These are phyloP conservation scores for Alternaria ventricosa DNA, from an alignment of 2,329 filamentous ascomycete genomes.

Conservation along the genomic window DNA sequence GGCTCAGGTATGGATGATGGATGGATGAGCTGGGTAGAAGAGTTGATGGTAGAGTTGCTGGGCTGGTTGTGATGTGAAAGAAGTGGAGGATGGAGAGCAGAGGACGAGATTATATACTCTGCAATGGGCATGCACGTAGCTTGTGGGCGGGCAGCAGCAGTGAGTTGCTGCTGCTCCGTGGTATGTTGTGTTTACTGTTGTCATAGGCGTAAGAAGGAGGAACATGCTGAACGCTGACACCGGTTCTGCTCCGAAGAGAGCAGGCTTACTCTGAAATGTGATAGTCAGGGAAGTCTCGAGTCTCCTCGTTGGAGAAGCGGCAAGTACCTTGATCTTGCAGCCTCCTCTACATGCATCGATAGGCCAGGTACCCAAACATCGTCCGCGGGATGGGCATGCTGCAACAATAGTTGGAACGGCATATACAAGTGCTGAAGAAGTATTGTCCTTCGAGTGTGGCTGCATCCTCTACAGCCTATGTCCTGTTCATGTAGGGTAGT, in stretches of 20 bases:
- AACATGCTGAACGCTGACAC: neutral
- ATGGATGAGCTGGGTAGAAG: slow-evolving; percentile 17
- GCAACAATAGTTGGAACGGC: slow-evolving; percentile 61
- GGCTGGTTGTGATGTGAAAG: slow-evolving; percentile 12
- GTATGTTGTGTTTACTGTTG: neutral
- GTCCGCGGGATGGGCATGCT: slow-evolving; percentile 58
- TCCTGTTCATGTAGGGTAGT: slow-evolving; percentile 25
- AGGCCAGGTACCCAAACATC: slow-evolving; percentile 59
- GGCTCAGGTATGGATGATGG: slow-evolving; percentile 11
- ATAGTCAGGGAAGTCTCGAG: slow-evolving; percentile 64
- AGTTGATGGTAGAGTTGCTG: slow-evolving; percentile 11
- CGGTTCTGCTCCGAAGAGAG: neutral
- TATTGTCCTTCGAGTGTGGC: neutral
- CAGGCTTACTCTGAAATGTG: slow-evolving; percentile 41
- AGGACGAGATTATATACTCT: slow-evolving; percentile 15
- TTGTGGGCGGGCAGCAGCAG: neutral
- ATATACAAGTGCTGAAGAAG: slow-evolving; percentile 52
- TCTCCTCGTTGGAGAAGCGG: slow-evolving; percentile 60
- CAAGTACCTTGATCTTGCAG: slow-evolving; percentile 65
- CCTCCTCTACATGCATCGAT: slow-evolving; percentile 53
- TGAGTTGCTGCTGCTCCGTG: slow-evolving; percentile 1
- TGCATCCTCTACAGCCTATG: neutral
- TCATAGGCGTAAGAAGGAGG: neutral
- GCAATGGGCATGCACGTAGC: neutral
- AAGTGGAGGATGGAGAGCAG: neutral